Percentiles rank a stretch among this genome's conserved stretches.
Conservation (phyloP, 495 filamentous ascomycete species). For the Lasiosphaeria hispida region DNA sequence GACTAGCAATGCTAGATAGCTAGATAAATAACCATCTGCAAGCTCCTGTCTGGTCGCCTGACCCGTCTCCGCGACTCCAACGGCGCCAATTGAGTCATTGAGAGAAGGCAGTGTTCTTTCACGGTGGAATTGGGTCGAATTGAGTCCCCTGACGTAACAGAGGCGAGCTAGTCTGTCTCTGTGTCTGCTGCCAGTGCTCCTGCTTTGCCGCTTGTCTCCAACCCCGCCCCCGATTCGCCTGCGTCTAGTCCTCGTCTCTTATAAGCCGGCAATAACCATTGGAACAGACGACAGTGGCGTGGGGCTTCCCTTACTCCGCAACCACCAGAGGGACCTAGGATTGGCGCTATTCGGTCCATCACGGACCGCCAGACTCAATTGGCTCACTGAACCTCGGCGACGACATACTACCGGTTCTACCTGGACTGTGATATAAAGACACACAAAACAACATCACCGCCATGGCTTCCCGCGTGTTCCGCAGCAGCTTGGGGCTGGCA, state of each 20-base stretch:
- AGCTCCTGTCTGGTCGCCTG: too few relatives aligned
- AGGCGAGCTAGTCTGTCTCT: too few relatives aligned
- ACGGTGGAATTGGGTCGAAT: too few relatives aligned
- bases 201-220: background rate
- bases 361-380: too few relatives aligned
- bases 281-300: conserved; percentile 6
- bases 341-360: background rate
- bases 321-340: too few relatives aligned
- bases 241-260: background rate
- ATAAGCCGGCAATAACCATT: conserved; percentile 18
- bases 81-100: too few relatives aligned
- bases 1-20: background rate
- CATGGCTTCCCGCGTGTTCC: conserved; percentile 8
- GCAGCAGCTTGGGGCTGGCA: background rate
- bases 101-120: too few relatives aligned
- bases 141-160: conserved; percentile 1
- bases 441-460: background rate
- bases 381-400: too few relatives aligned
- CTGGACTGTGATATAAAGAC: background rate
- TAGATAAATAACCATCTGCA: too few relatives aligned
- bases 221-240: conserved; percentile 3
- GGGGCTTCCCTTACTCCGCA: conserved; percentile 2
- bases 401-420: too few relatives aligned
- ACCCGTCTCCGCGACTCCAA: too few relatives aligned
- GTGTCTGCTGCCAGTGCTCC: too few relatives aligned